Evolutionary conservation across 1,139 yeast genomes (phyloP), one percentile per base, ranked within the genome.

Genomic region (Hansenula lynferdii): DNA sequence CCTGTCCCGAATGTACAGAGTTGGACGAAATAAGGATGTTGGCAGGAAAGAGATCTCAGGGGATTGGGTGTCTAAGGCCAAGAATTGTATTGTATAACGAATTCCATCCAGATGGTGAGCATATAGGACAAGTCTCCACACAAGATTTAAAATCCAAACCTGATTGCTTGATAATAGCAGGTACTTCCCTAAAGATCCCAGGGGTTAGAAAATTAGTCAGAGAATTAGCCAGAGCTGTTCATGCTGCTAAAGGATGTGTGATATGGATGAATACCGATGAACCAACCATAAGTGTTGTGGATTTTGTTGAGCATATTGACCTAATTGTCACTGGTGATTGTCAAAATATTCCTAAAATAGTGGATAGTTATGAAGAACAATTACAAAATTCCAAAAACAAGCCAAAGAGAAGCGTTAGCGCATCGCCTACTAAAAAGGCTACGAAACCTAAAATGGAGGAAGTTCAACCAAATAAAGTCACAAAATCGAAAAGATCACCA

Each of bases 81-180:
- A 75, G 86, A 48, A 83, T 87, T 36, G 95, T 87, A 2, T 64
- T 87, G 31, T 87, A 87, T 57, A 92, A 92, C 43, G 96, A 87
- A 56, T 73, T 79, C 50, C 95, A 87, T 54, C 95, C 95, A 1
- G 95, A 86, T 56, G 82, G 90, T 34, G 96, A 87, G 44, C 72
- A 80, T 6, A 77, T 87, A 38, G 89, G 95, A 2, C 74, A 76
- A 40, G 82, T 90, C 2, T 72, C 89, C 6, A 80, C 75, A 43
- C 63, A 70, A 8, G 96, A 87, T 58, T 58, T 85, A 38, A 71
- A 70, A 48, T 62, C 75, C 34, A 74, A 69, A 45, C 90, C 94
- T 0, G 96, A 87, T 56, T 77, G 89, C 51, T 64, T 87, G 39
- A 66, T 87, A 17, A 85, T 87, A 32, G 90, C 85, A 58, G 96